These are phyloP conservation scores for Chlamydomonas asymmetrica DNA, from an alignment of 139 green algal genomes.

Conservation along the genomic window DNA sequence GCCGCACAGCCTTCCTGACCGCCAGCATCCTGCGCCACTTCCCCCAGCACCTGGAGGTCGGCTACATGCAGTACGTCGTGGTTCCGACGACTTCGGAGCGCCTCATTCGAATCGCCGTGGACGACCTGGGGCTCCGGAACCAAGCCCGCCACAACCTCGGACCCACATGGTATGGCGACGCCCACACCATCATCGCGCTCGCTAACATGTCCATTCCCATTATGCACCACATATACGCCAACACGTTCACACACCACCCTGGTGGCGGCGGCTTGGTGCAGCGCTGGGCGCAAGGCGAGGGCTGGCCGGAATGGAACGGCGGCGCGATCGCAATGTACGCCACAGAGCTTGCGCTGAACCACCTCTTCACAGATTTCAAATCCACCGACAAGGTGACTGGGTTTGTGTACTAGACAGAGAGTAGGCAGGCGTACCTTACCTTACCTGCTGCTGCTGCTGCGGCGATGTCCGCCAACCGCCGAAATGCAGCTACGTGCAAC, in stretches of 20 bases:
- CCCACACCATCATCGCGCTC: not conserved
- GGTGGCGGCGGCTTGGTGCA: conserved; percentile 15
- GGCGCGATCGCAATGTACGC: conserved; percentile 18
- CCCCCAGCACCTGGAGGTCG: conserved; percentile 14
- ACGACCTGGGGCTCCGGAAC: conserved; percentile 5
- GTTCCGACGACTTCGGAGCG: not conserved
- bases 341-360: conserved; percentile 7
- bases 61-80: conserved; percentile 5
- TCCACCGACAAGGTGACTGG: conserved; percentile 4
- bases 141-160: conserved; percentile 1
- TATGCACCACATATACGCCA: conserved; percentile 6
- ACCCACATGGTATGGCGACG: conserved; percentile 17
- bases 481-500: too few relatives aligned
- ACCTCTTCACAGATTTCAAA: not conserved
- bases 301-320: conserved; percentile 12
- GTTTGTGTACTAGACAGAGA: too few relatives aligned
- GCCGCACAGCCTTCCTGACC: conserved; percentile 20
- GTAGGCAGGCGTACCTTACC: too few relatives aligned
- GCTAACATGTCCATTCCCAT: conserved; percentile 7
- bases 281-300: conserved; percentile 10
- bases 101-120: not conserved
- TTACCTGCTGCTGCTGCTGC: too few relatives aligned
- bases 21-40: conserved; percentile 17
- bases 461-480: too few relatives aligned
- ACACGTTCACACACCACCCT: not conserved